Percentiles rank a stretch among this genome's conserved stretches.
Conservation (phyloP, 345 rosid species). For the Cardiospermum halicacabum region DNA sequence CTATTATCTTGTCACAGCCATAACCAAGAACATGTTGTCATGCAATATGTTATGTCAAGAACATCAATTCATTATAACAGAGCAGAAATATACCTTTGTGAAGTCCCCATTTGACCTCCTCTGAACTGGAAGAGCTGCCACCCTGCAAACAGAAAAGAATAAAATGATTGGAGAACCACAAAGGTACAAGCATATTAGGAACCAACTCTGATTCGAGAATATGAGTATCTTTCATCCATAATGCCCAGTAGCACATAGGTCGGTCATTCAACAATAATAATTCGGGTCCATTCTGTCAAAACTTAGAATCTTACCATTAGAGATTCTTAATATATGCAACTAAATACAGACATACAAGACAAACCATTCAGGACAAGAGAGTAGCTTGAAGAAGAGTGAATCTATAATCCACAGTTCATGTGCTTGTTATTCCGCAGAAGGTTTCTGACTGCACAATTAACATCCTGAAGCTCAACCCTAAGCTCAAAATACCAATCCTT, state of each 20-base stretch:
- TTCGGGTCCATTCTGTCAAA: conserved; percentile 1
- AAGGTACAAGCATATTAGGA: neutral
- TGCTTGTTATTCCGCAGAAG: conserved; percentile 13
- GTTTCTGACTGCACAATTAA: conserved; percentile 17
- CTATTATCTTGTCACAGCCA: too few species aligned
- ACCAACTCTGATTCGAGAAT: conserved; percentile 6
- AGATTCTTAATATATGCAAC: conserved; percentile 22
- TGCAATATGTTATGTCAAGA: too few species aligned
- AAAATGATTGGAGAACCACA: conserved; percentile 14
- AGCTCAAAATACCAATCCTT: neutral
- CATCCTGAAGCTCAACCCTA: conserved; percentile 21
- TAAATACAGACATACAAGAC: conserved; percentile 24
- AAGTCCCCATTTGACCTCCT: conserved; percentile 34
- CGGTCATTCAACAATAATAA: neutral
- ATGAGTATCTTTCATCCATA: neutral
- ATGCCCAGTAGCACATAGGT: conserved; percentile 6
- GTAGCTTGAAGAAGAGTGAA: conserved; percentile 15
- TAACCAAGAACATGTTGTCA: too few species aligned
- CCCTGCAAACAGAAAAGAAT: conserved; percentile 39
- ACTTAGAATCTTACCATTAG: conserved; percentile 26
- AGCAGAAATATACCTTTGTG: conserved; percentile 48
- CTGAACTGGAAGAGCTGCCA: conserved; percentile 35
- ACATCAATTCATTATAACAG: too few species aligned
- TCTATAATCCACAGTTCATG: conserved; percentile 6
- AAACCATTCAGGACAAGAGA: conserved; percentile 26